phyloP scores from a whole-genome alignment of 192 early-diverging fungal species.

The Coemansia sp. region DNA sequence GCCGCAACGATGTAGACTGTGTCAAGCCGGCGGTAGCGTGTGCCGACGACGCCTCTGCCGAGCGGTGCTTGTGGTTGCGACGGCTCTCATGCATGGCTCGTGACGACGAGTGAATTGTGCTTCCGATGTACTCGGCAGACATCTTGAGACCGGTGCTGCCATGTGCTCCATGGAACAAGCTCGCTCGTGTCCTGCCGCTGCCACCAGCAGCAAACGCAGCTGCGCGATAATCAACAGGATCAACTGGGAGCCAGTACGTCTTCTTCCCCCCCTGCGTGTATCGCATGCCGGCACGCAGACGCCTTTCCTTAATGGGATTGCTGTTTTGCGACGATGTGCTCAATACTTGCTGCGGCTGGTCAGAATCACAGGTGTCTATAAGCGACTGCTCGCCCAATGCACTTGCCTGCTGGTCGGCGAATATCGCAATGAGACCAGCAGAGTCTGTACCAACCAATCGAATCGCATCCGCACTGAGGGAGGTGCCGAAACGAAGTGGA shows the following conservation, averaged over 20 bases:
- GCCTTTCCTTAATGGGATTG: constrained; percentile 47
- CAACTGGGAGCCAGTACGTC: constrained; percentile 58
- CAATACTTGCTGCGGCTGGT: background rate
- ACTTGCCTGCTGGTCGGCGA: background rate
- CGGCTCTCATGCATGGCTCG: constrained; percentile 36
- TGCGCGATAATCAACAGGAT: constrained; percentile 45
- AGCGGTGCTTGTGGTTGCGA: constrained; percentile 18
- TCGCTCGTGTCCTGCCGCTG: constrained; percentile 29
- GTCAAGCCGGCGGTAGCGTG: background rate
- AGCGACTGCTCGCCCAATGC: background rate
- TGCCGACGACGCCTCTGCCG: constrained; percentile 1
- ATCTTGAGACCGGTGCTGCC: constrained; percentile 11
- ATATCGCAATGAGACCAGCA: background rate
- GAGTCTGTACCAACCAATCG: background rate
- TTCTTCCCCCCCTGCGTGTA: constrained; percentile 55
- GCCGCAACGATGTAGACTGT: background rate
- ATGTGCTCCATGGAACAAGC: constrained; percentile 20
- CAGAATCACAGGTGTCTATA: background rate
- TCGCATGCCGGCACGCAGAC: constrained; percentile 55
- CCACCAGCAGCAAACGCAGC: constrained; percentile 41
- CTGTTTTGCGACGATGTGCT: background rate
- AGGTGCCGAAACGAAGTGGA: background rate
- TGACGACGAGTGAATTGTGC: constrained; percentile 42
- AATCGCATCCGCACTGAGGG: background rate
- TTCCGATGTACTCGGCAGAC: constrained; percentile 32